Base-by-base conservation (phyloP, 345 rosid genomes). In the Kernera saxatilis region DNA sequence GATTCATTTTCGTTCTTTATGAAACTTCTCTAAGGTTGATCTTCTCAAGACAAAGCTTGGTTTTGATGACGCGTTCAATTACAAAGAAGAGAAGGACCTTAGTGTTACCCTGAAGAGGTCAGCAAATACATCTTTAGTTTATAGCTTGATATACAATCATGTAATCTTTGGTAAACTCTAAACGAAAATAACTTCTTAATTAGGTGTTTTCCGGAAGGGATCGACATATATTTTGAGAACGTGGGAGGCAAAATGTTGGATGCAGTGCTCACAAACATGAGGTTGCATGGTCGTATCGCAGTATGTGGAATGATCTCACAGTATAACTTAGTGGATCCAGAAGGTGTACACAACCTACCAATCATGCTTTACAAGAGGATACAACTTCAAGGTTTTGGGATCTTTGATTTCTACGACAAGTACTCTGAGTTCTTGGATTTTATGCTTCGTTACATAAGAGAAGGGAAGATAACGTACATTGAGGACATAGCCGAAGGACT, bases 231-330 rank as follows among this genome's bases (percentile, higher is more conserved):
- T 50, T 85, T 82, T 3, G 88, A 84, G 46, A 86, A 88, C 50
- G 93, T 86, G 11, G 93, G 90, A 1, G 90, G 90, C 5, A 80
- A 81, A 35, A 87, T 84, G 88, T 81, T 87, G 32, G 90, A 85
- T 35, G 87, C 88, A 3, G 93, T 80, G 19, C 65, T 84, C 7
- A 55, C 44, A 25, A 88, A 88, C 83, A 88, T 84, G 93, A 83
- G 70, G 44, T 13, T 54, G 35, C 72, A 36, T 12, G 93, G 91
- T 25, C 84, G 88, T 29, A 72, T 88, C 6, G 84, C 87, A 17
- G 79, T 77, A 17, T 82, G 85, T 40, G 88, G 85, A 57, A 80
- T 80, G 85, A 80, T 82, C 14, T 82, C 82, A 19, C 85, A 84
- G 36, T 84, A 84, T 37, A 65, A 72, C 17, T 41, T 52, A 19